These are phyloP conservation scores for Yamadazyma spencermartinsiae DNA, from an alignment of 1,139 yeast species.

Conservation along the genomic window DNA sequence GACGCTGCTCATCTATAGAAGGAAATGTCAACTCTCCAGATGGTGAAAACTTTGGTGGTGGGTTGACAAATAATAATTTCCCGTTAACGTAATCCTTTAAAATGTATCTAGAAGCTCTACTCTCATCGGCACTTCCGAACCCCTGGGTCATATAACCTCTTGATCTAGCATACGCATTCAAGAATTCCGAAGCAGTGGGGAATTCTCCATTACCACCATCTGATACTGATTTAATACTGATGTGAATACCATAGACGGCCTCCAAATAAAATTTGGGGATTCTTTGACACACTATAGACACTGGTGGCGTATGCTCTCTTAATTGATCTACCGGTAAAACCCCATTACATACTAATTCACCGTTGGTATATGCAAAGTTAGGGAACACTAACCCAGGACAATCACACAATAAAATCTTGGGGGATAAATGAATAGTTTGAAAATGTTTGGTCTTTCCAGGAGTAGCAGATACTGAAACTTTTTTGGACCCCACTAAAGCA, in stretches of 20 bases:
- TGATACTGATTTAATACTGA: constrained; percentile 67
- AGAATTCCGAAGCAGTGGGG: constrained; percentile 86
- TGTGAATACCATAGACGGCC: constrained; percentile 91
- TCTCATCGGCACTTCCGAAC: constrained; percentile 95
- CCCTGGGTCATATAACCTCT: constrained; percentile 98
- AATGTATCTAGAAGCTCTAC: constrained; percentile 90
- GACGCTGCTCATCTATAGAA: constrained; percentile 47
- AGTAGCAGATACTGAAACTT: constrained; percentile 95
- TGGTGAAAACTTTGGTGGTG: constrained; percentile 69
- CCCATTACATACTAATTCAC: constrained; percentile 97
- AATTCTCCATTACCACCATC: constrained; percentile 85
- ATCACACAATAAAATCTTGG: constrained; percentile 86
- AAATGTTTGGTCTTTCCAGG: constrained; percentile 99
- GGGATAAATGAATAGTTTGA: constrained; percentile 89
- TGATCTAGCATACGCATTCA: constrained; percentile 92
- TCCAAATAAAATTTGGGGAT: constrained; percentile 88
- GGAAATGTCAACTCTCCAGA: constrained; percentile 38
- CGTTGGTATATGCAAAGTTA: constrained; percentile 93
- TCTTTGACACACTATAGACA: constrained; percentile 80
- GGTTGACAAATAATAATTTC: constrained; percentile 77
- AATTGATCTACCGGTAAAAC: constrained; percentile 96
- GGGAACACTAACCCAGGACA: constrained; percentile 99
- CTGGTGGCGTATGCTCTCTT: constrained; percentile 92
- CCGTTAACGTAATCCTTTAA: constrained; percentile 95
- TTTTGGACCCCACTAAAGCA: constrained; percentile 93